Evolutionary conservation across 2,329 filamentous ascomycete genomes (phyloP), one percentile per base, ranked within the genome.

Genomic region (Curvularia sp.): DNA sequence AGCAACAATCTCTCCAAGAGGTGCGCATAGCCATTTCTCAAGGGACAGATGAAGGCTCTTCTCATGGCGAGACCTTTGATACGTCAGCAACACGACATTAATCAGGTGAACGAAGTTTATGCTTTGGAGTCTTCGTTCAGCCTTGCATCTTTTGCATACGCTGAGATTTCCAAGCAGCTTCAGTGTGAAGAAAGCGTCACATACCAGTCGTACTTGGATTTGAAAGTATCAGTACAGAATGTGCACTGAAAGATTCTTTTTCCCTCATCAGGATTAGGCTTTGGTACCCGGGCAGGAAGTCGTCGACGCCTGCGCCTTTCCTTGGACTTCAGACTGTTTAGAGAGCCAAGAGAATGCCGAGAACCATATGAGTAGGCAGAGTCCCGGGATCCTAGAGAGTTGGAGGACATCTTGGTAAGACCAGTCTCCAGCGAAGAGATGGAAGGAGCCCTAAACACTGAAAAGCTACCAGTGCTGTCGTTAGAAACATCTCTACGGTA

Each of bases 321-420:
- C 34, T 82, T 81, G 27, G 80, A 74, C 53, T 78, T 81, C 59
- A 82, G 75, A 5, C 81, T 83, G 28, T 83, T 83, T 67, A 84
- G 81, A 12, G 86, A 87, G 36, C 82, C 82, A 59, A 83, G 82
- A 5, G 84, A 86, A 50, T 81, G 81, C 18, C 80, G 80, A 15
- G 86, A 87, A 38, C 82, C 82, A 66, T 85, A 81, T 41, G 84
- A 86, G 65, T 82, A 84, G 3, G 81, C 83, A 54, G 86, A 87
- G 10, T 81, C 81, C 63, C 82, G 82, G 5, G 84, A 86, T 30
- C 82, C 78, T 32, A 82, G 77, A 18, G 84, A 86, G 10, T 82
- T 77, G n/a, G 79, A 82, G 0, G 84, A 87, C 55, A 83, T 79
- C 62, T 76, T 75, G 15, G 79, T 76, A 45, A 74, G 68, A 5